phyloP scores from a whole-genome alignment of 2,329 filamentous ascomycete species.

The Alternaria postmessia region DNA sequence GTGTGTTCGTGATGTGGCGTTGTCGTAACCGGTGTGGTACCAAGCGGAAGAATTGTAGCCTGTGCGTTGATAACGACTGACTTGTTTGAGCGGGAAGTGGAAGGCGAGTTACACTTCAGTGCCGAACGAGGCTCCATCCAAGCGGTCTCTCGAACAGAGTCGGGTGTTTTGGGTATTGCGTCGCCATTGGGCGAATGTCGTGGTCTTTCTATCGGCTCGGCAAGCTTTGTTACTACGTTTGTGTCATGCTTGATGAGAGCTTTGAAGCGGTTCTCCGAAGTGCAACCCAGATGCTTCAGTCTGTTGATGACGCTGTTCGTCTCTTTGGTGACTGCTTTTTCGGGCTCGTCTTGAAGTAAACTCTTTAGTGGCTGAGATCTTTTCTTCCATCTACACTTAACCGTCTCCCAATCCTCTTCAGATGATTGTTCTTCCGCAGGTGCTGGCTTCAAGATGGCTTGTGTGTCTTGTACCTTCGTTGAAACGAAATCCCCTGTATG shows the following conservation, averaged over 20 bases:
- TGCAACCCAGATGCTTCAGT: background rate
- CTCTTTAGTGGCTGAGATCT: background rate
- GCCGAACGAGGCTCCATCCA: background rate
- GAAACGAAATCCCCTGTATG: background rate
- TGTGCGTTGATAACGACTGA: background rate
- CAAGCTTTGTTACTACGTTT: background rate
- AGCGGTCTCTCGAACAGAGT: background rate
- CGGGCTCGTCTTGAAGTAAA: background rate
- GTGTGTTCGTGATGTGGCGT: conserved; percentile 18
- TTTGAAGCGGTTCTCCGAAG: background rate
- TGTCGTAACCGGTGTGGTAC: background rate
- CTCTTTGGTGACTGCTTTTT: background rate
- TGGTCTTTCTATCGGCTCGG: background rate
- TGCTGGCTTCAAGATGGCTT: background rate
- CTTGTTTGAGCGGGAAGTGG: background rate
- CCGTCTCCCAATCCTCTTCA: background rate
- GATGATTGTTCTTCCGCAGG: background rate
- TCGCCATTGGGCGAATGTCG: background rate
- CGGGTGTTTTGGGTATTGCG: background rate
- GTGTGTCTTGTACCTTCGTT: background rate
- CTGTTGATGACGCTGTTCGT: background rate
- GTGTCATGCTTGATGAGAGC: background rate
- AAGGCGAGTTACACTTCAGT: background rate
- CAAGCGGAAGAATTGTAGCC: background rate
- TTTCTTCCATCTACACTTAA: conserved; percentile 1